These are phyloP conservation scores for Exophiala spinifera DNA, from an alignment of 2,329 filamentous ascomycete genomes.

Conservation along the genomic window DNA sequence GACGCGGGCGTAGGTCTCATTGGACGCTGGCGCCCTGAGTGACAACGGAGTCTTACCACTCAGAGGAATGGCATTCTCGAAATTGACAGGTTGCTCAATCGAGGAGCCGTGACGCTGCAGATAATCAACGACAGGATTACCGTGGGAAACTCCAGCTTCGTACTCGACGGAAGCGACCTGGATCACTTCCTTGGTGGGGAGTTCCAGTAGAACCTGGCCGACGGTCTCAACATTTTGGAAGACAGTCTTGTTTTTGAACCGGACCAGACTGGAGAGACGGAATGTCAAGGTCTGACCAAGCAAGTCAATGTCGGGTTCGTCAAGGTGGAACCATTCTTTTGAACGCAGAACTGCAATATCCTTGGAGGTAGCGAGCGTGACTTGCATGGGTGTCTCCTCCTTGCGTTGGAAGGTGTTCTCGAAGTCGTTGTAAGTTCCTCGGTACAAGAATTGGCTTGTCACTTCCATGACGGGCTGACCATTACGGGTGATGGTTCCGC, in stretches of 20 bases:
- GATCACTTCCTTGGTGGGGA: conserved; percentile 95
- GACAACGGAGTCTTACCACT: conserved; percentile 86
- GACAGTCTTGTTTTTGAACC: conserved; percentile 91
- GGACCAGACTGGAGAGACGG: conserved; percentile 85
- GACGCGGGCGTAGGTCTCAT: conserved; percentile 96
- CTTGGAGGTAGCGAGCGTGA: conserved; percentile 81
- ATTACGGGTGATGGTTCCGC: conserved; percentile 85
- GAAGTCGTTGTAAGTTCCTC: conserved; percentile 85
- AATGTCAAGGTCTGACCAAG: conserved; percentile 92
- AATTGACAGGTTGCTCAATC: conserved; percentile 93
- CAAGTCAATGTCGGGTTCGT: conserved; percentile 80
- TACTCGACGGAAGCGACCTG: conserved; percentile 98
- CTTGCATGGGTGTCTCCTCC: conserved; percentile 89
- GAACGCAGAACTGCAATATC: conserved; percentile 91
- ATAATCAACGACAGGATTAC: conserved; percentile 96
- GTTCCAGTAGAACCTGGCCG: conserved; percentile 87
- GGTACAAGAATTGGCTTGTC: conserved; percentile 96
- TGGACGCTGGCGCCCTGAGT: conserved; percentile 87
- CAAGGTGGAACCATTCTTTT: conserved; percentile 94
- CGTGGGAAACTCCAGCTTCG: conserved; percentile 83
- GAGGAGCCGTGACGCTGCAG: conserved; percentile 85
- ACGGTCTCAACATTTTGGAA: conserved; percentile 90
- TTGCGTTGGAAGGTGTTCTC: conserved; percentile 99
- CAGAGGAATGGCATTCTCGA: conserved; percentile 94
- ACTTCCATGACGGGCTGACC: conserved; percentile 93